Evolutionary conservation across 805 yeast species (phyloP), one percentile per base, ranked within the genome.

Genomic region (Nadsonia fulvescens): DNA sequence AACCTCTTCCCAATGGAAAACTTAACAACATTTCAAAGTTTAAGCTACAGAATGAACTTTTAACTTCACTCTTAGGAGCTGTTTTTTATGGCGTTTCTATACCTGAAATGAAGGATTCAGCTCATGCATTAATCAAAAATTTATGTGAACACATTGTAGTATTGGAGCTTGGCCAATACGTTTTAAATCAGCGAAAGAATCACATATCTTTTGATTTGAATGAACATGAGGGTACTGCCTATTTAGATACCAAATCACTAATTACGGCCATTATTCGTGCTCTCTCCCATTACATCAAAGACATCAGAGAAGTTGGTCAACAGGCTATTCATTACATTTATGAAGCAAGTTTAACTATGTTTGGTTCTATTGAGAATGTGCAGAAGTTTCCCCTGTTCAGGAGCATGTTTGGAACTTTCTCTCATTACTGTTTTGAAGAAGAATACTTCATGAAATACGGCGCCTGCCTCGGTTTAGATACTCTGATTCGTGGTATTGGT

Each of bases 371-470:
- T 2, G 76, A 70, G 11, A 63, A 67, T 23, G 73, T 79, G 1
- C 58, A 74, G 32, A 63, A 67, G 28, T 75, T 78, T 29, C 79
- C 93, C 2, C 60, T 82, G 18, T 63, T 82, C 36, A 64, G 89
- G 32, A 61, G 73, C 5, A 56, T 86, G 56, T 70, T 78, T 37
- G 72, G 79, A 26, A 73, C 72, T 28, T 75, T 91, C 40, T 70
- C 89, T 22, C 99, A 91, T 43, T 66, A 79, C 23, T 83, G 96
- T 51, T 89, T 77, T 44, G 91, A 78, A 34, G 93, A 79, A 47
- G 73, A 70, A 18, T 86, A 77, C 50, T 78, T 76, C 45, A 63
- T 71, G 17, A 89, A 89, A 38, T 58, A 78, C 6, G 95, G 95
- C 5, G 95, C 96, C 20, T 71, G 86, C 19, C 43, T 77, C 14